Conservation (phyloP, 1,139 yeast species). For the Suzukiozyma palmioleophila region DNA sequence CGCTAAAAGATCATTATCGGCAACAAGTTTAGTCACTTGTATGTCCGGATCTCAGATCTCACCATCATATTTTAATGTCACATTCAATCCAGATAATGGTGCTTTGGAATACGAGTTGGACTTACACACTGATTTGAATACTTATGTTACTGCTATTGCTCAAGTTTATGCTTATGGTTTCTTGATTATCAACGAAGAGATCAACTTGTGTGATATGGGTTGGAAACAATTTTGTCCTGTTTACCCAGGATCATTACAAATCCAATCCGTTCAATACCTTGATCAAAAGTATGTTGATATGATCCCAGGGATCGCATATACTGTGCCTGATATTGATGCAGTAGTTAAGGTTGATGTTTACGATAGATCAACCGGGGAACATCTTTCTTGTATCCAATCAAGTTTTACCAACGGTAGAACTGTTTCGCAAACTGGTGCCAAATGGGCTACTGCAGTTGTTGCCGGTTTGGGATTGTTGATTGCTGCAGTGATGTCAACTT, state of each 20-base stretch:
- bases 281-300: conserved; percentile 36
- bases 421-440: conserved; percentile 69
- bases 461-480: conserved; percentile 74
- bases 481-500: conserved; percentile 64
- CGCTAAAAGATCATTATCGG: conserved; percentile 39
- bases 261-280: conserved; percentile 62
- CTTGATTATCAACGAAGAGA: conserved; percentile 46
- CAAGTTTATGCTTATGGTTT: conserved; percentile 77
- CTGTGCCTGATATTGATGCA: conserved; percentile 78
- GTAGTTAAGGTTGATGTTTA: conserved; percentile 51
- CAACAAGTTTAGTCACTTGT: conserved; percentile 71
- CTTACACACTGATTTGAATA: conserved; percentile 55
- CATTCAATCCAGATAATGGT: conserved; percentile 61
- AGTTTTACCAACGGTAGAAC: conserved; percentile 69
- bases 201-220: conserved; percentile 56
- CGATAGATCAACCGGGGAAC: conserved; percentile 32
- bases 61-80: conserved; percentile 63
- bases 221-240: conserved; percentile 83
- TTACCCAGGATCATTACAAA: conserved; percentile 64
- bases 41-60: conserved; percentile 63
- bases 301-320: conserved; percentile 70
- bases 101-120: conserved; percentile 59
- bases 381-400: conserved; percentile 66
- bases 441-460: conserved; percentile 80
- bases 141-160: conserved; percentile 54